Base-by-base conservation (phyloP, 352 stramenopile genomes). In the Aphanomyces invadans region DNA sequence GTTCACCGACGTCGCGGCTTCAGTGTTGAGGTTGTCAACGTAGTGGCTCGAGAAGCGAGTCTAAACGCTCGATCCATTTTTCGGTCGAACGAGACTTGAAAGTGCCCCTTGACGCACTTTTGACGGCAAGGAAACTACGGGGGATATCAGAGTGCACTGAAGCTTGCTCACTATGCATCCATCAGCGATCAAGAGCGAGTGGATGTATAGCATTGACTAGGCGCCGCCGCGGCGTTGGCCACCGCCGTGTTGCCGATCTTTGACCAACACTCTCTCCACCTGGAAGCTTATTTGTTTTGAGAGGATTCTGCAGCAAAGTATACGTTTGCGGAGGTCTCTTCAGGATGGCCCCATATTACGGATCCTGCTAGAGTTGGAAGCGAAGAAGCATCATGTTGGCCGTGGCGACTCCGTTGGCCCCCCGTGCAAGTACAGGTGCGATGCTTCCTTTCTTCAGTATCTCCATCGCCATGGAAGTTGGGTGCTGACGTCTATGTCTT, bases 401-500 rank as follows among this genome's bases (percentile, higher is more conserved):
- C 36, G 39, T 64, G 5, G 55, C 55, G 23, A 64, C 55, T 17
- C 55, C 55, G 17, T 9, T 52, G 21, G 55, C 55, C 10, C 55
- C 55, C 19, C 36, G 38, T 7, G 55, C 55, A 17, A 64, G 36
- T 21, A 64, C 55, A 64, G 55, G 55, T 64, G 32, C 55, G 29
- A 2, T 25, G 7, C 10, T 2, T 17, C 46, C 19, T 7, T 21
- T 4, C 36, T 33, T 31, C 11, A 19, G 17, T 9, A 17, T 21
- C 25, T 23, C 26, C 3, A 10, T 45, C 21, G 3, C 53, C 53
- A 28, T 59, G 51, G 19, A 45, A 25, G 53, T 11, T 33, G 11
- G 12, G 52, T 59, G 38, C 69, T 71, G 23, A 57, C 73, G 32
- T 36, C n/a, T n/a, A n/a, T n/a, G n/a, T n/a, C n/a, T n/a, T 28